phyloP scores from a whole-genome alignment of 768 basidiomycete species.

The Lactifluus subvellereus region DNA sequence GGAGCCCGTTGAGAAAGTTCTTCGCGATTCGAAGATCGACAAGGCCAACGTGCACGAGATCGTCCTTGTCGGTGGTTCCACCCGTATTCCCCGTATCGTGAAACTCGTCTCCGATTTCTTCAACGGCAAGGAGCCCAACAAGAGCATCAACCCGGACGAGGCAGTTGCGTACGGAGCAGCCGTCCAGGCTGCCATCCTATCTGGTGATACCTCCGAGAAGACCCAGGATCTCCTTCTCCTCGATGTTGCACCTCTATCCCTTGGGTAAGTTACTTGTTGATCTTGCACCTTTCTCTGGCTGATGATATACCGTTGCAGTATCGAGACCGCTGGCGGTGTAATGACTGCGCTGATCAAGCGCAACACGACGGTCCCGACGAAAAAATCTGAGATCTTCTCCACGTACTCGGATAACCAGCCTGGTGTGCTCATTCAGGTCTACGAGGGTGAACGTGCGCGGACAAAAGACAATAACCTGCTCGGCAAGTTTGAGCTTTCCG shows the following conservation, averaged over 20 bases:
- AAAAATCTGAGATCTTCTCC: conserved; percentile 98
- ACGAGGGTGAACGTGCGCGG: conserved; percentile 96
- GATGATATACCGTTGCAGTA: conserved; percentile 39
- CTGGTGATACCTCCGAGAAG: conserved; percentile 97
- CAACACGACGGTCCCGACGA: conserved; percentile 97
- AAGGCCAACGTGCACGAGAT: conserved; percentile 95
- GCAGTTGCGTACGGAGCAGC: conserved; percentile 98
- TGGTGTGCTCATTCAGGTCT: conserved; percentile 96
- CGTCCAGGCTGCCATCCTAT: conserved; percentile 96
- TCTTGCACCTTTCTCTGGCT: conserved; percentile 29
- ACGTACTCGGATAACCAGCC: conserved; percentile 99
- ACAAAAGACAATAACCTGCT: conserved; percentile 99
- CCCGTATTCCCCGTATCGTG: conserved; percentile 95
- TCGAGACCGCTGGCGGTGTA: conserved; percentile 98
- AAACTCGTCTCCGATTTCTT: conserved; percentile 99
- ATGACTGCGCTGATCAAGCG: conserved; percentile 99
- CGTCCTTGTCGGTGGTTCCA: conserved; percentile 96
- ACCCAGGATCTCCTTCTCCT: conserved; percentile 94
- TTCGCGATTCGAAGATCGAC: conserved; percentile 97
- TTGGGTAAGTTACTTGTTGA: conserved; percentile 34
- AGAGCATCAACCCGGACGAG: conserved; percentile 99
- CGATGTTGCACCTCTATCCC: conserved; percentile 85
- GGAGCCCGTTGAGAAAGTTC: conserved; percentile 96
- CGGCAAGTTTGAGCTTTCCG: conserved; percentile 96
- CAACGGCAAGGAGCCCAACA: conserved; percentile 98